Percentiles rank a stretch among this genome's conserved stretches.
phyloP scores from a whole-genome alignment of 257 asterid species.

The Solanum ossicruentum region DNA sequence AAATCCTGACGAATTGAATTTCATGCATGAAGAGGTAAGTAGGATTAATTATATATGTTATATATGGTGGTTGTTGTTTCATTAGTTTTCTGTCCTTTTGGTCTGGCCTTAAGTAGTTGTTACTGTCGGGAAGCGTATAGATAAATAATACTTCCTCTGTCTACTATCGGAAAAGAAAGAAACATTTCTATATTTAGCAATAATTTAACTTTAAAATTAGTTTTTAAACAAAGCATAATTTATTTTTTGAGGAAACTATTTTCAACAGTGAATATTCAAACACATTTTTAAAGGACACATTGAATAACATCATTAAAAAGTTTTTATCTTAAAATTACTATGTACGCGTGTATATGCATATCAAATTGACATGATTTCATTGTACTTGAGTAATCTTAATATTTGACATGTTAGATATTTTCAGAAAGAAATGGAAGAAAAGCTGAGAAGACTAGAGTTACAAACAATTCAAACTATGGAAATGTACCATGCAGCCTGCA shows the following conservation, averaged over 20 bases:
- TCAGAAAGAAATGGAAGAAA: background rate
- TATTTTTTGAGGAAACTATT: too few relatives aligned
- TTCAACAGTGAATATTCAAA: background rate
- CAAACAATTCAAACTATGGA: conserved; percentile 9
- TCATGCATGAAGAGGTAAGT: background rate
- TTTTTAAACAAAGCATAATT: too few relatives aligned
- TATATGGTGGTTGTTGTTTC: background rate
- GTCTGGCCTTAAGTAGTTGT: background rate
- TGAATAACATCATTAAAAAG: background rate
- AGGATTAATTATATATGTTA: too few relatives aligned
- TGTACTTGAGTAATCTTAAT: background rate
- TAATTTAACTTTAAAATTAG: too few relatives aligned
- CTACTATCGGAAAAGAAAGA: too few relatives aligned
- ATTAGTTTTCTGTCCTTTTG: too few relatives aligned
- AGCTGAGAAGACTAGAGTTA: conserved; percentile 1
- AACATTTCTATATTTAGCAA: too few relatives aligned
- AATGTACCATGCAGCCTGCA: conserved; percentile 10
- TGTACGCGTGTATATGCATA: background rate
- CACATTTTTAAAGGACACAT: background rate
- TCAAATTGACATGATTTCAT: background rate
- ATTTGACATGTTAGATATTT: background rate
- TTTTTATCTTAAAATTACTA: background rate
- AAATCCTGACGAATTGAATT: background rate
- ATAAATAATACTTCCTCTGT: too few relatives aligned
- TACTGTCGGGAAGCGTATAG: background rate